Evolutionary conservation across 495 filamentous ascomycete species (phyloP), one percentile per base, ranked within the genome.

Genomic region (Stereocaulon alpinum): DNA sequence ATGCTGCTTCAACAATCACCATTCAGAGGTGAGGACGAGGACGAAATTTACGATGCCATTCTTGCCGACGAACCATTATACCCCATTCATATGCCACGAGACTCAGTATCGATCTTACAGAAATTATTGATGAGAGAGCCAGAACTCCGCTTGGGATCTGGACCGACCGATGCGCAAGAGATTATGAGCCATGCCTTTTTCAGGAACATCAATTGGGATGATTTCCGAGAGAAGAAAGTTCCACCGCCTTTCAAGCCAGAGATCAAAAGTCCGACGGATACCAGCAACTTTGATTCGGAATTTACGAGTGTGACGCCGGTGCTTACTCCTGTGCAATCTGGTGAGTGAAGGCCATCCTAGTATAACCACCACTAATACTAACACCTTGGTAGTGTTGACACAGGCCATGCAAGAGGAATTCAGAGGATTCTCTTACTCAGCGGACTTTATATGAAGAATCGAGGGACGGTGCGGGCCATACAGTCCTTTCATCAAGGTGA

Each of bases 371-470:
- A 17, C 37, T 44, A 57, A 42, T 48, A 56, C 34, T 64, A 32
- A 62, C 47, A 48, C 48, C n/a, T 61, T 24, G 61, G 40, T 66
- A 96, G 93, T 99, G 30, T 82, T 99, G 51, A 93, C 94, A 11
- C 92, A 96, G 77, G 87, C 90, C 20, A 97, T 97, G 94, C 93
- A 99, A 75, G 93, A 99, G 76, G 91, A 99, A 71, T 99, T 99
- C 88, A 86, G 93, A 49, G 93, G 93, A 63, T 99, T 99, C 78
- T 97, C 94, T 14, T 99, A 99, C 67, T 86, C 85, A 40, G 86
- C 87, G 37, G 86, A 89, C 69, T 89, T 88, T 62, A 68, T 73
- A 41, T 77, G 63, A 74, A 22, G 18, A 14, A n/a, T 2, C 27
- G n/a, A 27, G 24, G 43, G 59, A 32, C 32, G 43, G 17, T 29